Evolutionary conservation across 2,329 filamentous ascomycete genomes (phyloP).

Genomic region (Colletotrichum theobromicola): DNA sequence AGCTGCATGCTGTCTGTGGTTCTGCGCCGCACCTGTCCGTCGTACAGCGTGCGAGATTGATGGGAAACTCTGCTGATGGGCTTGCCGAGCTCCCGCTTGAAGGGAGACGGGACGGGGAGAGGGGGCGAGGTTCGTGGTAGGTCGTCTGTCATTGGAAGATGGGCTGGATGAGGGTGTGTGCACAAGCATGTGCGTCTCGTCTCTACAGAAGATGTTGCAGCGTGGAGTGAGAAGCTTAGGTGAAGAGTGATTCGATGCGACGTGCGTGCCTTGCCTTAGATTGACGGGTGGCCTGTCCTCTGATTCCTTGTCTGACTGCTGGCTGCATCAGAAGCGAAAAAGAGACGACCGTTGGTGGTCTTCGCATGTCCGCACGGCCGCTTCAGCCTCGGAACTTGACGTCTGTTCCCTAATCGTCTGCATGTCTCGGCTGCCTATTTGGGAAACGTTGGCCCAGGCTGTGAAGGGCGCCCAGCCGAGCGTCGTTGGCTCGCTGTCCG

Average conservation of each 20-base stretch:
- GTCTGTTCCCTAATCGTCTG: not conserved
- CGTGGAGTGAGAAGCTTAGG: not conserved
- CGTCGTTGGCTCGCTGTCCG: not conserved
- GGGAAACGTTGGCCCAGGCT: not conserved
- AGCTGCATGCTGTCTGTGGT: not conserved
- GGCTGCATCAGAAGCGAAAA: constrained; percentile 1
- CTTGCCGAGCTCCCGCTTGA: not conserved
- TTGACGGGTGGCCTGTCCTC: not conserved
- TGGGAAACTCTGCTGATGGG: constrained; percentile 4
- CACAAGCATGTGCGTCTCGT: not conserved
- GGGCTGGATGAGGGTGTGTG: not conserved
- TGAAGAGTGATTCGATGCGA: not conserved
- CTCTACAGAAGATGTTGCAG: not conserved
- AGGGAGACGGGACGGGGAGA: not conserved
- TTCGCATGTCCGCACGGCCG: not conserved
- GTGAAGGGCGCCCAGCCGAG: not conserved
- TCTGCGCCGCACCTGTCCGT: not conserved
- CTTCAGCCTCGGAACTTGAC: constrained; percentile 1
- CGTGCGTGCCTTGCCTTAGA: not conserved
- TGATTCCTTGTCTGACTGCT: not conserved
- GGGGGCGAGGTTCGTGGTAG: not conserved
- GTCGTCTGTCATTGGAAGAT: not conserved
- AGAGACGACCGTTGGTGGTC: not conserved
- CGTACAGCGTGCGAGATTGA: not conserved
- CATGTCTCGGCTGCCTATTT: not conserved